Base-by-base conservation (phyloP, 164 flowering plant genomes). In the Chloranthus sessilifolius region DNA sequence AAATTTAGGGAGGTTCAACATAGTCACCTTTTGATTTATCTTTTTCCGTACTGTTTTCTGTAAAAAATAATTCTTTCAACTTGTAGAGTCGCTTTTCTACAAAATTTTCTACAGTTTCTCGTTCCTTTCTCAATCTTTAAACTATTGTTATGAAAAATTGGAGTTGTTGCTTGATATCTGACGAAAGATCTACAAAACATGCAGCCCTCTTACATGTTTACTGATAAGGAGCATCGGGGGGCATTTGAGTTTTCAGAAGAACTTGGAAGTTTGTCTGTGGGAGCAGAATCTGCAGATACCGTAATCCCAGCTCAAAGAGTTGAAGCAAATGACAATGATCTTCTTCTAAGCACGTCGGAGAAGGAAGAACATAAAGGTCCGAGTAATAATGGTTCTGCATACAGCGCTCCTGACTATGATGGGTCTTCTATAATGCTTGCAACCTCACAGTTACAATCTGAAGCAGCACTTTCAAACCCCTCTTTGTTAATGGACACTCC, bases 171-270 rank as follows among this genome's bases (percentile, higher is more conserved):
- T 17, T 4, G 14, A 35, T 10, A 22, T 16, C 37, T 53, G 26
- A 64, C 57, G 46, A 29, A 47, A 30, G 16, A 37, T 25, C 42
- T 30, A 23, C 33, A 36, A 51, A 39, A 30, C 51, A 62, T 83
- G 81, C 96, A 94, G 99, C 99, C 97, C 3, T 89, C 97, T 25
- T 94, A 84, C 74, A 82, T 94, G 97, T 94, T 94, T 59, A 89
- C 92, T 35, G 97, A 94, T 55, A 94, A 89, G 67, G 97, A 94
- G 64, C 88, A 94, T 48, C 78, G 92, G 17, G 96, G 96, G 11
- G 80, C 96, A 21, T 89, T 89, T 70, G 95, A 86, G 58, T 87
- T 94, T 59, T 84, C 96, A 19, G 99, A 94, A 36, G 99, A 85
- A 49, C 61, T 74, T 58, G 92, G 83, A 33, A 78, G 68, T 68